Percentiles rank a stretch among this genome's conserved stretches.
Conservation (phyloP, 768 basidiomycete species). For the Serendipita sp. region DNA sequence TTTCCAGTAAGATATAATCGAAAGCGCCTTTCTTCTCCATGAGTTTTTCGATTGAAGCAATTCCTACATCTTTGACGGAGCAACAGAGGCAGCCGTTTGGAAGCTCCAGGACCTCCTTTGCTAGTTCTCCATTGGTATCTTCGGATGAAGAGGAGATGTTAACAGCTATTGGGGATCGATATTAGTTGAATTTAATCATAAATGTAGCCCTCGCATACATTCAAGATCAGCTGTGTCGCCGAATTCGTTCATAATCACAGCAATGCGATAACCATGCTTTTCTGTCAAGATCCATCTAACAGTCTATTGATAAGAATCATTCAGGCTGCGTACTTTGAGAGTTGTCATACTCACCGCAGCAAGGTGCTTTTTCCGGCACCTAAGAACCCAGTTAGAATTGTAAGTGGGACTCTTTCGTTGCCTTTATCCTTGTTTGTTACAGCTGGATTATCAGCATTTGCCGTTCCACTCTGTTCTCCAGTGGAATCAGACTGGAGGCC, state of each 20-base stretch:
- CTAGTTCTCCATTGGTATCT: conserved; percentile 42
- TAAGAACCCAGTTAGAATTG: conserved; percentile 88
- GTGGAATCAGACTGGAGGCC: not conserved
- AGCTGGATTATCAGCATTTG: not conserved
- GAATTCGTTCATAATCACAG: conserved; percentile 98
- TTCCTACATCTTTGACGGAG: conserved; percentile 86
- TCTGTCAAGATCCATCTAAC: conserved; percentile 75
- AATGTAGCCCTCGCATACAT: conserved; percentile 29
- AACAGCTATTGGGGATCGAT: conserved; percentile 33
- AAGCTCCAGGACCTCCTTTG: conserved; percentile 80
- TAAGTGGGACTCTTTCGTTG: conserved; percentile 49
- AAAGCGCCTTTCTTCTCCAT: conserved; percentile 77
- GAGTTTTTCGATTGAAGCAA: conserved; percentile 84
- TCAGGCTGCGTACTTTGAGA: not conserved
- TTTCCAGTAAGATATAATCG: conserved; percentile 90
- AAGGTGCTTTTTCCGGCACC: conserved; percentile 92
- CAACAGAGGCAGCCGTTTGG: conserved; percentile 98
- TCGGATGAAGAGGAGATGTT: conserved; percentile 50
- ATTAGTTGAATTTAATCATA: not conserved
- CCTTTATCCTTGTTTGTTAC: conserved; percentile 8
- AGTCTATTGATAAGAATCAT: not conserved
- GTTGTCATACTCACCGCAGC: conserved; percentile 40
- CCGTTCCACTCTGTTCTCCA: not conserved
- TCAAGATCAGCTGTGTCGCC: conserved; percentile 95
- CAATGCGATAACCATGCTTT: conserved; percentile 86